Base-by-base conservation (phyloP, 176 grass and related monocot species). In the Canna indica region DNA sequence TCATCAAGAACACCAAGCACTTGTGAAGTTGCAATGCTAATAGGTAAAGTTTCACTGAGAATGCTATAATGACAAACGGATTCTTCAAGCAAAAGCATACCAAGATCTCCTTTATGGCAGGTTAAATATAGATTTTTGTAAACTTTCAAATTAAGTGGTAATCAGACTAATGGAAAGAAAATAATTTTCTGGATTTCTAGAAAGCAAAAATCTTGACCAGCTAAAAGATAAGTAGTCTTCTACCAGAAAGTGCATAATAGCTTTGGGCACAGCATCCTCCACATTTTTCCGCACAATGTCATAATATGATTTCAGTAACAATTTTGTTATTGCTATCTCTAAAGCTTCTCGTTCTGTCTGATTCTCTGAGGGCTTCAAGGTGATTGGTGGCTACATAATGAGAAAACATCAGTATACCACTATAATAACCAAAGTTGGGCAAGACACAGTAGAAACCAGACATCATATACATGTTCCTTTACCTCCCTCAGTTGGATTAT, bases 221-320 rank as follows among this genome's bases (percentile, higher is more conserved):
- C 4, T 18, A 50, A 69, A 69, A 69, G n/a, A 17, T 60, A 36
- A 71, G 2, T n/a, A n/a, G 79, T 11, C 67, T 28, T 64, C 35
- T 83, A 99, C 94, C 82, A 99, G 80, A 68, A 99, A 99, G 78
- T 99, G 94, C 94, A 93, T 99, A 57, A 99, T 93, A 64, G 94
- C 84, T 82, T 99, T 99, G 68, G 94, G 94, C 27, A 99, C 81
- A 3, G 88, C 83, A 68, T 93, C 94, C 83, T 99, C 94, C 9
- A 99, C 73, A 85, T 86, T 99, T 81, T 99, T 99, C 72, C 89
- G 87, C 20, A 93, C 94, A 70, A 99, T 99, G 83, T 99, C 86
- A 82, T 93, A 99, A 78, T 99, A 99, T 46, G 94, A 99, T 77
- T 93, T 92, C 80, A 99, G 80, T 74, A 99, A 80, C 73, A 99